Evolutionary conservation across 176 grass and related monocot species (phyloP), one percentile per base, ranked within the genome.

Genomic region (Paspalum vaginatum): DNA sequence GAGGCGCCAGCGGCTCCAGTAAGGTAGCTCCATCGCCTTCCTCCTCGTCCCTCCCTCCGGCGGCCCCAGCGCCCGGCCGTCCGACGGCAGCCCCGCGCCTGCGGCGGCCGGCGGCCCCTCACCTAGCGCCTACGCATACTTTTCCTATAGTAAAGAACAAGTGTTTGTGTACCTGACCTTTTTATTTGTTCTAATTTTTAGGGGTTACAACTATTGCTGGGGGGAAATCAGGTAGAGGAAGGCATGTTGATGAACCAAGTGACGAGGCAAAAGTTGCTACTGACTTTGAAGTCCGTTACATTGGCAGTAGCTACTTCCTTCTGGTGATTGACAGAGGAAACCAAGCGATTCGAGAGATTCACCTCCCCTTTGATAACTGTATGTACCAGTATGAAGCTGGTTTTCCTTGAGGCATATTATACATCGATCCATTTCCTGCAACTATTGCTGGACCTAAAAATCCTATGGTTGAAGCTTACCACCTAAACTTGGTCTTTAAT

Each of bases 161-260:
- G 56, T 63, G 11, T 18, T 43, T 85, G 81, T 81, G 43, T 70
- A 5, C 38, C 76, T 81, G 81, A 87, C 44, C 60, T 81, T n/a
- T 68, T 77, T 21, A n/a, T n/a, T 76, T 76, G 39, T 85, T 65
- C 12, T 65, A 56, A 5, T 67, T 76, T 84, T 42, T 83, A 98
- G 96, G 96, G 40, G 83, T 95, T 85, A 98, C 92, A 48, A 98
- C 96, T 76, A 98, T 98, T 87, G 96, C 96, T 54, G 94, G 94
- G 61, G 94, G 94, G 2, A 97, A 94, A 80, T 88, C 89, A 87
- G 86, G 78, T 51, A 92, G 80, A 94, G 91, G 91, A 76, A 89
- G 89, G 46, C 94, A 94, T 70, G 72, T 94, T n/a, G 94, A 97
- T 76, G 91, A 89, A 63, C 91, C 89, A 26, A 95, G 96, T 46